Base-by-base conservation (phyloP, 75 land plant genomes). In the Cunninghamia lanceolata region DNA sequence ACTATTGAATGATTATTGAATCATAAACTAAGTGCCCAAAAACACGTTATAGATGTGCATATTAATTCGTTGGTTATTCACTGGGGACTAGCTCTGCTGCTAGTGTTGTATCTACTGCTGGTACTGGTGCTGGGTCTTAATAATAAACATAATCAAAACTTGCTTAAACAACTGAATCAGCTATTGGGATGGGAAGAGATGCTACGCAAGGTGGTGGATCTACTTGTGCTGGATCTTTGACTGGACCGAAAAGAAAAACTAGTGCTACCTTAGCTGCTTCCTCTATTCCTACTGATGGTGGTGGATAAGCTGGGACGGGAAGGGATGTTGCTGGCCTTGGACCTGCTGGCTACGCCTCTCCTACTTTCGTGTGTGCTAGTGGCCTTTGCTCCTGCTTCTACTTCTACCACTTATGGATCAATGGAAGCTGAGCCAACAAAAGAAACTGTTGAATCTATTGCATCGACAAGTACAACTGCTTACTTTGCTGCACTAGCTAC, bases 391-490 rank as follows among this genome's bases (percentile, higher is more conserved):
- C 71, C n/a, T 68, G 0, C 71, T 68, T 68, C 71, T 68, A 0
- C 71, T 68, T 68, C 71, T 68, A 68, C 71, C 71, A 68, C 71
- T 68, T 68, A 68, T 68, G 71, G 71, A 68, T 68, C 71, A 68
- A 68, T 0, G 32, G 32, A 68, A 25, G 71, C n/a, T 68, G 0
- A 68, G 32, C 17, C 71, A 68, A 68, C 4, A 68, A 9, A 68
- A 68, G 0, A n/a, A n/a, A n/a, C n/a, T 68, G 2, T 68, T 3
- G 71, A 68, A 68, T 68, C 71, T 68, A 68, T n/a, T n/a, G n/a
- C n/a, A n/a, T n/a, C n/a, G n/a, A n/a, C n/a, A n/a, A n/a, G n/a
- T n/a, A n/a, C n/a, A n/a, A n/a, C n/a, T n/a, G n/a, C n/a, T n/a
- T n/a, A n/a, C n/a, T n/a, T n/a, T n/a, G n/a, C n/a, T n/a, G n/a